phyloP scores from a whole-genome alignment of 2,329 filamentous ascomycete species.

The Pseudophaeomoniella oleicola region DNA sequence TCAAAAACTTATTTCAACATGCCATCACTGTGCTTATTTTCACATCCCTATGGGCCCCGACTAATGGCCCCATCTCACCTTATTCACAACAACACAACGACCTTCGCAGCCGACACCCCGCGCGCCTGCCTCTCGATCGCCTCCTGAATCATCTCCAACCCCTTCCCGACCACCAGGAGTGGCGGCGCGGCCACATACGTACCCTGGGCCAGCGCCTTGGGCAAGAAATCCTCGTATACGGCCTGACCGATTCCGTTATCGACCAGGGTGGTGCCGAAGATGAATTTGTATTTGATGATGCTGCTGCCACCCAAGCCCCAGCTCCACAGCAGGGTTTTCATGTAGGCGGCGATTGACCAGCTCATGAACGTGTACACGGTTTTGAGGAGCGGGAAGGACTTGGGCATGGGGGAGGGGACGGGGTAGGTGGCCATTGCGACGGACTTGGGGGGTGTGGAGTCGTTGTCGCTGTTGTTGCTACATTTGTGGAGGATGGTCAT shows the following conservation, averaged over 20 bases:
- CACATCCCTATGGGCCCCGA: too few relatives aligned
- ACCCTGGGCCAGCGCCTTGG: constrained; percentile 21
- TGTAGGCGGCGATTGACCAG: too few relatives aligned
- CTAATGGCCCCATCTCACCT: too few relatives aligned
- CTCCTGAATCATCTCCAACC: constrained; percentile 28
- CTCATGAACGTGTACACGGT: too few relatives aligned
- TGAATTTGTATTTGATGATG: constrained; percentile 9
- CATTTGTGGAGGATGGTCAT: constrained; percentile 10
- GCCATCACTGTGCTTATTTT: too few relatives aligned
- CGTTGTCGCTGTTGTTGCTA: constrained; percentile 6
- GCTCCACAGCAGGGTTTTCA: too few relatives aligned
- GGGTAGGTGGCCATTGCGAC: not conserved
- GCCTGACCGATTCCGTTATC: constrained; percentile 10
- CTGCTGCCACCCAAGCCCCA: too few relatives aligned
- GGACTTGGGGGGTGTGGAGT: constrained; percentile 8
- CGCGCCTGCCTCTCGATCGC: constrained; percentile 22
- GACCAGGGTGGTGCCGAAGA: too few relatives aligned
- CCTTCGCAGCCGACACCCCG: constrained; percentile 28
- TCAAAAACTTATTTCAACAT: too few relatives aligned
- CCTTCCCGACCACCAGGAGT: constrained; percentile 24
- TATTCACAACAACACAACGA: constrained; percentile 19
- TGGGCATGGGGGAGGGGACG: not conserved
- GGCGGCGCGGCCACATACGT: constrained; percentile 23
- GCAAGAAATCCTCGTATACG: constrained; percentile 26
- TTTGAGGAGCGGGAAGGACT: not conserved